Base-by-base conservation (phyloP, 2,329 filamentous ascomycete species). In the Penicillium sp. region DNA sequence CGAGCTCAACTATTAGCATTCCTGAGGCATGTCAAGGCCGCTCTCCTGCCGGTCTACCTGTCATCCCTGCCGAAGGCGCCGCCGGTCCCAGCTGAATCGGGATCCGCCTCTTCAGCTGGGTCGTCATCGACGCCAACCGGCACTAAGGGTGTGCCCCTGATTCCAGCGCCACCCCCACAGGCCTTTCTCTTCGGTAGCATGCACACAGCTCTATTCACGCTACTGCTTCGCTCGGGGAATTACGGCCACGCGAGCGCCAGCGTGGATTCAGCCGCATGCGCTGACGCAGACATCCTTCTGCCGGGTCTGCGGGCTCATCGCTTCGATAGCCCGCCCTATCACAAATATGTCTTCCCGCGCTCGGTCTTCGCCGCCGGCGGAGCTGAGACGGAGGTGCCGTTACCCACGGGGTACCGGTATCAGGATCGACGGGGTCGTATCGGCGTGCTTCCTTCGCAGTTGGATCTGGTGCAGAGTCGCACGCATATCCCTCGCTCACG, bases 401-500 rank as follows among this genome's bases (percentile, higher is more conserved):
- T 68, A n/a, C 59, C 62, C 2, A n/a, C 36, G 7, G 58, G 60
- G 4, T 66, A 65, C 35, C 51, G 57, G 4, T 68, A 60, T 39
- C 42, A 47, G 17, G 53, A 63, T 40, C 45, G 43, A 3, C 17
- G 33, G 1, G 62, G 63, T 7, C 43, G 44, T 2, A 14, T 30
- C 1, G 63, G 64, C 2, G 48, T 68, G 11, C 45, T 54, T 4
- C 35, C 50, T 5, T 41, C 47, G 9, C 61, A 71, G 17, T 48
- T 67, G 4, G 59, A 63, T 27, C 56, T 68, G 4, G 65, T 71
- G 7, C 57, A 61, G 30, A 62, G 62, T 41, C 56, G 68, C 2
- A 68, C 68, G 13, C 45, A 59, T 42, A 68, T 72, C 25, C 63
- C 61, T 4, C 60, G 69, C 2, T 62, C 64, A 0, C 53, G 55